phyloP scores from a whole-genome alignment of 176 grass and related monocot genomes.

The Elaeis guineensis region DNA sequence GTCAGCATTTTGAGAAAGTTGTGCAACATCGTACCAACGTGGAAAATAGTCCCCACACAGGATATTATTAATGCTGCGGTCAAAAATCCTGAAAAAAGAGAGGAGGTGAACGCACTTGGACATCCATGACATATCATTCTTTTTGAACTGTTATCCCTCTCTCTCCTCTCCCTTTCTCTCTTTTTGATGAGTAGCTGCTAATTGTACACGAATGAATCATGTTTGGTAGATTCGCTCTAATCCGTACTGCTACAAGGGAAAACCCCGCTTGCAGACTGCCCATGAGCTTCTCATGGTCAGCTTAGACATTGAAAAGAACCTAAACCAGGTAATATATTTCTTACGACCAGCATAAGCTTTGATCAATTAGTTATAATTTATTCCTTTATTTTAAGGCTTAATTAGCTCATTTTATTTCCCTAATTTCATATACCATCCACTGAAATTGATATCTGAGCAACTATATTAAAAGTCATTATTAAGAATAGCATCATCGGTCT shows the following conservation, averaged over 20 bases:
- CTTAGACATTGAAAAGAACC: slow-evolving; percentile 55
- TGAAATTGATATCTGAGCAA: too few relatives aligned
- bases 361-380: too few relatives aligned
- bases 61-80: slow-evolving; percentile 53
- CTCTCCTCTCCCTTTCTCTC: not conserved
- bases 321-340: slow-evolving; percentile 42
- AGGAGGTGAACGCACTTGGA: slow-evolving; percentile 30
- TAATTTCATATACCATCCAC: too few relatives aligned
- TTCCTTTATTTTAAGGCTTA: too few relatives aligned
- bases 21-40: slow-evolving; percentile 43
- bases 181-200: not conserved
- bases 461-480: too few relatives aligned
- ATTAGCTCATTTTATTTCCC: too few relatives aligned
- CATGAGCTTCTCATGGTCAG: slow-evolving; percentile 43
- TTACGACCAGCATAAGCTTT: too few relatives aligned
- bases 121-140: not conserved
- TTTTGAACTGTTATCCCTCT: not conserved
- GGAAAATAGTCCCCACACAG: slow-evolving; percentile 45
- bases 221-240: slow-evolving; percentile 43
- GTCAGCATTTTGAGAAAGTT: slow-evolving; percentile 37
- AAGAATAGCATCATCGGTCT: too few relatives aligned
- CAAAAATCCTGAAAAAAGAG: slow-evolving; percentile 32
- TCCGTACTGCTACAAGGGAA: slow-evolving; percentile 63
- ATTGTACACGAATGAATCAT: not conserved
- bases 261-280: slow-evolving; percentile 47